Conservation (phyloP, 495 filamentous ascomycete genomes). For the Echria macrotheca region DNA sequence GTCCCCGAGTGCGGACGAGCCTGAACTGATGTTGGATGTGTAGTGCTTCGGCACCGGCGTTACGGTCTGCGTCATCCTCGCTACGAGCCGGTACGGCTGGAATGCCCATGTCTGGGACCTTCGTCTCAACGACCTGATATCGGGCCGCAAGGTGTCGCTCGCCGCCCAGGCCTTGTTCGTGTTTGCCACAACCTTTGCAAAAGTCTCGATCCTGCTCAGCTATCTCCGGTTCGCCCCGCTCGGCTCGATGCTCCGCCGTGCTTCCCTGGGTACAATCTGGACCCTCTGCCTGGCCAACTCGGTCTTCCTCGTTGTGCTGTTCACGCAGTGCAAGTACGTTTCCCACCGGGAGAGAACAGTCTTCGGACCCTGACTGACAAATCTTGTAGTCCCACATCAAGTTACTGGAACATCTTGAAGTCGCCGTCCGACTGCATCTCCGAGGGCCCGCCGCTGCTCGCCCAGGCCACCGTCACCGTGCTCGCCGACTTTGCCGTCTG, state of each 20-base stretch:
- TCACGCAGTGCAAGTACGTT: conserved; percentile 23
- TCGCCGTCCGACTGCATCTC: conserved; percentile 17
- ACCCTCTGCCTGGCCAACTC: conserved; percentile 20
- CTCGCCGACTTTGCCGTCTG: conserved; percentile 36
- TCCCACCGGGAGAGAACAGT: too few species aligned
- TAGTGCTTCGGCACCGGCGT: conserved; percentile 22
- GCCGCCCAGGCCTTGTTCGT: conserved; percentile 27
- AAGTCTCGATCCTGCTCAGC: conserved; percentile 46
- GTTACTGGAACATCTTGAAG: conserved; percentile 31
- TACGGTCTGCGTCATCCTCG: conserved; percentile 22
- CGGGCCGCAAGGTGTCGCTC: conserved; percentile 22
- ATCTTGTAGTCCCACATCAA: too few species aligned
- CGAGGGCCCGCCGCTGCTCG: conserved; percentile 22
- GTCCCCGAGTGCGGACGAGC: too few species aligned
- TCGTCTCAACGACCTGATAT: conserved; percentile 1
- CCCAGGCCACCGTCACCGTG: conserved; percentile 28
- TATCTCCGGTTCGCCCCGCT: conserved; percentile 47
- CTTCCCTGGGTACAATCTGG: conserved; percentile 22
- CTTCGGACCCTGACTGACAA: too few species aligned
- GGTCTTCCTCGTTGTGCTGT: conserved; percentile 30
- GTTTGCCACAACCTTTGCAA: conserved; percentile 29
- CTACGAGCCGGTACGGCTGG: conserved; percentile 22
- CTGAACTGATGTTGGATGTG: too few species aligned
- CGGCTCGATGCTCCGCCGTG: conserved; percentile 30
- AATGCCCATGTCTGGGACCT: conserved; percentile 26